These are phyloP conservation scores for Lyophyllum decastes DNA, from an alignment of 768 basidiomycete genomes.

Conservation along the genomic window DNA sequence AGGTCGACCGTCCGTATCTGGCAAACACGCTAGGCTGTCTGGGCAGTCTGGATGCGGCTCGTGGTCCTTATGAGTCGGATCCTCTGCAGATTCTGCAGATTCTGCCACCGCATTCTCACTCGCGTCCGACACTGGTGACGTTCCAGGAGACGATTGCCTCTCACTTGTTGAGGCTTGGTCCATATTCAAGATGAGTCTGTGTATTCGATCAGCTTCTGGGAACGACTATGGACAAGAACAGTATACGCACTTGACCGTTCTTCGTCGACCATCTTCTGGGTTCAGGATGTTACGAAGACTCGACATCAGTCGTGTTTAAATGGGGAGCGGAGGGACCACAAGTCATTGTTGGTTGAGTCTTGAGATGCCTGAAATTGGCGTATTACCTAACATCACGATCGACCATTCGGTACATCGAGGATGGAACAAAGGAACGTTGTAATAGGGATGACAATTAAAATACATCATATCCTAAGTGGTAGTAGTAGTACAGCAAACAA, in stretches of 20 bases:
- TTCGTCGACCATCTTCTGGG: slow-evolving; percentile 44
- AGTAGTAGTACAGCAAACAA: slow-evolving; percentile 4
- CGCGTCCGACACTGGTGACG: slow-evolving; percentile 32
- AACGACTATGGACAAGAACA: slow-evolving; percentile 10
- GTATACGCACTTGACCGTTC: slow-evolving; percentile 41
- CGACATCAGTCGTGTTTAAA: slow-evolving; percentile 42
- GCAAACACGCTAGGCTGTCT: slow-evolving; percentile 74
- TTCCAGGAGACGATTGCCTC: slow-evolving; percentile 28
- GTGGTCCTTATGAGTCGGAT: slow-evolving; percentile 32
- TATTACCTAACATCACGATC: slow-evolving; percentile 24
- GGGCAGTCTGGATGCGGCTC: slow-evolving; percentile 76
- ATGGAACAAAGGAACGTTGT: slow-evolving; percentile 10
- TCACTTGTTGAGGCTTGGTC: slow-evolving; percentile 29
- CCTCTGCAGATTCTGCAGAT: slow-evolving; percentile 27
- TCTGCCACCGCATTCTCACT: slow-evolving; percentile 31
- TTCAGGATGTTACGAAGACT: slow-evolving; percentile 58
- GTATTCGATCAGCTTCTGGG: slow-evolving; percentile 16
- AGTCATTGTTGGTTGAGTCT: slow-evolving; percentile 31
- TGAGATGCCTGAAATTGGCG: slow-evolving; percentile 1
- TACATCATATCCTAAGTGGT: slow-evolving; percentile 5
- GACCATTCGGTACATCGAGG: slow-evolving; percentile 18
- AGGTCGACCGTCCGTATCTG: slow-evolving; percentile 76
- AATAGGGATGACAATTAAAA: slow-evolving; percentile 8
- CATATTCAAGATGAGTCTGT: slow-evolving; percentile 28
- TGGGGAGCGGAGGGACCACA: slow-evolving; percentile 26